Conservation (phyloP, 441 rosid species). For the Brassica hybrid region DNA sequence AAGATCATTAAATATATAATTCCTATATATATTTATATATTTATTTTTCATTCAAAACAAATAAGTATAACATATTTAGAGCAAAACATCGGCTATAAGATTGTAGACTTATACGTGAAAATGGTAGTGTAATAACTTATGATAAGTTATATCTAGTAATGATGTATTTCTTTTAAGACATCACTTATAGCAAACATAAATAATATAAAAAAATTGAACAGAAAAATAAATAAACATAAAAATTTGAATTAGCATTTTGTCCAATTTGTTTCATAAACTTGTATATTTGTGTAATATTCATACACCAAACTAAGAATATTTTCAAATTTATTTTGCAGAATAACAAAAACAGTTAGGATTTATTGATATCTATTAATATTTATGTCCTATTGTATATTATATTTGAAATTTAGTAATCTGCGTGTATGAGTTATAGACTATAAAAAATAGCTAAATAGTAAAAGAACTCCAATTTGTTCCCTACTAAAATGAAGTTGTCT, state of each 20-base stretch:
- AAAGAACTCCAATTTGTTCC: background rate
- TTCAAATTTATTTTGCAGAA: background rate
- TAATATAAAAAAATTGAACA: background rate
- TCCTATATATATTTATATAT: background rate
- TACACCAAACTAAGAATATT: background rate
- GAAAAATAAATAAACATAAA: background rate
- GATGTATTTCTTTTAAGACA: background rate
- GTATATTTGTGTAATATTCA: too few species aligned
- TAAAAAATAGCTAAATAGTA: background rate
- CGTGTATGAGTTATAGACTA: background rate
- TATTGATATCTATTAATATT: background rate
- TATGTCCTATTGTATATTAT: background rate
- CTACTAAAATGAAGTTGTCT: background rate
- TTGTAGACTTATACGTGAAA: background rate
- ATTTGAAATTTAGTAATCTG: too few species aligned
- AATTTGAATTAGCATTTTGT: background rate
- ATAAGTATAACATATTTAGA: background rate
- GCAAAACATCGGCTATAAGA: background rate
- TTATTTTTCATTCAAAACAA: background rate
- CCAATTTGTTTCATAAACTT: background rate
- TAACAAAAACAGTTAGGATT: background rate
- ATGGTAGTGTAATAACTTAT: background rate
- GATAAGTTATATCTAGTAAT: background rate
- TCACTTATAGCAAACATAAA: background rate
- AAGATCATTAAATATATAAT: background rate